A percentile compares a stretch with the other conserved stretches of the same genome.
Evolutionary conservation across 2,329 filamentous ascomycete genomes (phyloP).

Genomic region (Alternaria incomplexa): DNA sequence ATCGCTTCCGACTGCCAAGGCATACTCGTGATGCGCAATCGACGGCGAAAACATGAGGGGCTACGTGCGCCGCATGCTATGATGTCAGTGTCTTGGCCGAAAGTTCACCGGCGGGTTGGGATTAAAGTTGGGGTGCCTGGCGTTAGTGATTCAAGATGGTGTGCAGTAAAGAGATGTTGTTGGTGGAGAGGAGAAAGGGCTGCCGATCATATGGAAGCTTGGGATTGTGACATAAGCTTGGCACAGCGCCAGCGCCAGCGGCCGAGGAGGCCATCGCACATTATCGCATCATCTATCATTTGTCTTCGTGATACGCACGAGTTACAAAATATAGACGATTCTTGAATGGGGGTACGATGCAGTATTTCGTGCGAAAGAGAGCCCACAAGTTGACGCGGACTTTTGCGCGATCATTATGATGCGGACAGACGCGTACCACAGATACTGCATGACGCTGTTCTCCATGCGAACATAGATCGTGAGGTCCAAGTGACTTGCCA

Average conservation of each 20-base stretch:
- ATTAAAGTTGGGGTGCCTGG: slow-evolving; percentile 15
- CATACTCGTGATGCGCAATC: slow-evolving; percentile 7
- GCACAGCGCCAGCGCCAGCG: not conserved
- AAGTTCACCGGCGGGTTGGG: slow-evolving; percentile 3
- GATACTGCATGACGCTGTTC: not conserved
- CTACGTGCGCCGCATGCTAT: slow-evolving; percentile 8
- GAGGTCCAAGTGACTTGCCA: not conserved
- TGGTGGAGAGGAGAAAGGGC: slow-evolving; percentile 15
- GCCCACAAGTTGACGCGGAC: not conserved
- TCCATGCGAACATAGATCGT: not conserved
- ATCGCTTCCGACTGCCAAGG: slow-evolving; percentile 5
- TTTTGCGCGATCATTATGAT: not conserved
- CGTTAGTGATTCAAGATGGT: slow-evolving; percentile 12
- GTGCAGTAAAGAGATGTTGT: slow-evolving; percentile 15
- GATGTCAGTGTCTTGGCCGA: slow-evolving; percentile 22
- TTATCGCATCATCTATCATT: not conserved
- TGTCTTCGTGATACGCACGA: not conserved
- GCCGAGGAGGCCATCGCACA: slow-evolving; percentile 1
- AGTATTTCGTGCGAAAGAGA: not conserved
- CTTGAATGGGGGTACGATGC: not conserved
- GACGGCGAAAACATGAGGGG: slow-evolving; percentile 16
- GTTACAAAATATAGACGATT: not conserved
- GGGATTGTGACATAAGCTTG: slow-evolving; percentile 9
- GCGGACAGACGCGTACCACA: not conserved
- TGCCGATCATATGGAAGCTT: slow-evolving; percentile 11